Evolutionary conservation across 2,329 filamentous ascomycete genomes (phyloP).

Genomic region (Aspergillus fijiensis): DNA sequence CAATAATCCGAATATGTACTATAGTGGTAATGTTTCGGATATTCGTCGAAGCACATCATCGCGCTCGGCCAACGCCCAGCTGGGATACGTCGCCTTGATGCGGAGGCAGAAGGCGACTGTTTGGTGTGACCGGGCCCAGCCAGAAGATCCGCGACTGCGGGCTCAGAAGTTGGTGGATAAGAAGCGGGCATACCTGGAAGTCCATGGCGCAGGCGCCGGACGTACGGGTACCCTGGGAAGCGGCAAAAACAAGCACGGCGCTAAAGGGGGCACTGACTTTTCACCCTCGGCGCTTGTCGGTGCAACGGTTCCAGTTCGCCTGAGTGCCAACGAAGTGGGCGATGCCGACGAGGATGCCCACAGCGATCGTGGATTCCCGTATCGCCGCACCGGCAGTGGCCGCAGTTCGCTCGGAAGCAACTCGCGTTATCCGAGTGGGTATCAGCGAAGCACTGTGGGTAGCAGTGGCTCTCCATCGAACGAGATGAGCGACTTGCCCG

Average conservation of each 20-base stretch:
- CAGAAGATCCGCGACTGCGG: slow-evolving; percentile 80
- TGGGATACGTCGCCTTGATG: slow-evolving; percentile 94
- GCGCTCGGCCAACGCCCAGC: slow-evolving; percentile 64
- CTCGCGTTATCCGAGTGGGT: slow-evolving; percentile 45
- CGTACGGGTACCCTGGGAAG: slow-evolving; percentile 63
- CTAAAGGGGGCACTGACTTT: slow-evolving; percentile 77
- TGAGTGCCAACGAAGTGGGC: slow-evolving; percentile 94
- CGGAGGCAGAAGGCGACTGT: slow-evolving; percentile 97
- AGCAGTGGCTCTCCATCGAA: slow-evolving; percentile 56
- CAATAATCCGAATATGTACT: slow-evolving; percentile 28
- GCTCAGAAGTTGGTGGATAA: slow-evolving; percentile 86
- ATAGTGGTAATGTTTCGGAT: slow-evolving; percentile 25
- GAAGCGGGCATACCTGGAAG: slow-evolving; percentile 79
- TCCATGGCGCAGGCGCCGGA: slow-evolving; percentile 59
- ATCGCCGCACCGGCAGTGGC: slow-evolving; percentile 58
- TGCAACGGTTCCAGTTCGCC: slow-evolving; percentile 81
- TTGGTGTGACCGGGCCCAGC: slow-evolving; percentile 93
- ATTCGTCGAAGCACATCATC: slow-evolving; percentile 75
- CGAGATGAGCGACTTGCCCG: slow-evolving; percentile 42
- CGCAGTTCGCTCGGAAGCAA: slow-evolving; percentile 57
- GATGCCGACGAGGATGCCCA: slow-evolving; percentile 70
- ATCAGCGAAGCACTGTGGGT: slow-evolving; percentile 49
- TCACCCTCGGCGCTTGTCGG: slow-evolving; percentile 72
- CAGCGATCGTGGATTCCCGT: slow-evolving; percentile 41
- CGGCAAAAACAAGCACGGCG: slow-evolving; percentile 86